Base-by-base conservation (phyloP, 2,329 filamentous ascomycete genomes). In the Colletotrichum tropicale region DNA sequence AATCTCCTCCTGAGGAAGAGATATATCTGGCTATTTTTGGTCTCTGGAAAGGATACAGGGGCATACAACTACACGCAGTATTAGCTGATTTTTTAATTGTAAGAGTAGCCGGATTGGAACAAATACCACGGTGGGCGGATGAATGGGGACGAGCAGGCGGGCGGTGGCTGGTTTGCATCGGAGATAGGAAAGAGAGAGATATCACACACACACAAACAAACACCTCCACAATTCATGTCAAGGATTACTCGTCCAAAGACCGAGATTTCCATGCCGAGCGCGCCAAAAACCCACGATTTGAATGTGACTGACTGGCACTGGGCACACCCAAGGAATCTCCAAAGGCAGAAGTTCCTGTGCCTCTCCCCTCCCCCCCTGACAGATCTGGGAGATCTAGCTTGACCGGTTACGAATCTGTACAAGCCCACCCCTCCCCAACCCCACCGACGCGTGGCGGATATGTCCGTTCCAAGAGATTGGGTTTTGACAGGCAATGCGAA, bases 51-150 rank as follows among this genome's bases (percentile, higher is more conserved):
- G 26, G 60, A n/a, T 21, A 18, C 21, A 60, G 38, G 61, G 68
- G 43, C 48, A 66, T 60, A 66, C 24, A 28, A 64, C n/a, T 28
- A 56, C 7, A 56, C 60, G 21, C 62, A 67, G 62, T 73, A 56
- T 73, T 30, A 68, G 73, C 69, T 60, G 64, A 56, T 43, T 38
- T 61, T 64, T 60, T 65, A 74, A 71, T 71, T 73, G 73, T 75
- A 73, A 36, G n/a, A 75, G 30, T 73, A 73, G 73, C 70, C 38
- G 68, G 68, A 65, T 18, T 12, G 38, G 21, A 28, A 34, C 30
- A 34, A 15, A 69, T 69, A 69, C 66, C 55, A 69, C 55, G n/a
- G 43, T 21, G 65, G 43, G 38, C 18, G 38, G 38, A 43, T 43
- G 18, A 43, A 43, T 9, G 5, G 28, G 26, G 65, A 16, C 18